Evolutionary conservation across 768 basidiomycete species (phyloP).

Genomic region (Suillus spraguei): DNA sequence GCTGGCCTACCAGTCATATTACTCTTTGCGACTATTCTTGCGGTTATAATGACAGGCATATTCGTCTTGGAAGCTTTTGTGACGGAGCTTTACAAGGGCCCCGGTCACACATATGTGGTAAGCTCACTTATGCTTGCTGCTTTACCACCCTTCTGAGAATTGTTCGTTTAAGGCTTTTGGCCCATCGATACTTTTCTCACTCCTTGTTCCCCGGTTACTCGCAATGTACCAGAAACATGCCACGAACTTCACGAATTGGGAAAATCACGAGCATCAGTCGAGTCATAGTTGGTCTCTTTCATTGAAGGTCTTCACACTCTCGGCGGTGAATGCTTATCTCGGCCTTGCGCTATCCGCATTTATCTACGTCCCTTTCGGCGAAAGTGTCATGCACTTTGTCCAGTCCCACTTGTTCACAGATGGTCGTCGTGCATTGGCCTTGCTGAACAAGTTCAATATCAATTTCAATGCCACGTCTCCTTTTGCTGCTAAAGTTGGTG

Average conservation of each 20-base stretch:
- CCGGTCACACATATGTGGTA: conserved; percentile 78
- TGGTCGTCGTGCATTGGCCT: conserved; percentile 16
- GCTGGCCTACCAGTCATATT: conserved; percentile 74
- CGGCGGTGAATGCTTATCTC: conserved; percentile 88
- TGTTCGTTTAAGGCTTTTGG: conserved; percentile 57
- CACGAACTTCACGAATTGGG: conserved; percentile 77
- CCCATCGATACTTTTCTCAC: conserved; percentile 83
- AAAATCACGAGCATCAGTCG: conserved; percentile 86
- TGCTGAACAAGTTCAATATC: conserved; percentile 27
- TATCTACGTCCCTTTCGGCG: conserved; percentile 93
- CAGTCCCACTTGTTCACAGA: conserved; percentile 34
- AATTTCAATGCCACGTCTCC: conserved; percentile 30
- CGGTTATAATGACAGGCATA: conserved; percentile 73
- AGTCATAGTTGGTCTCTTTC: conserved; percentile 80
- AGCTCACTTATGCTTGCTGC: conserved; percentile 32
- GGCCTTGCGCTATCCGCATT: conserved; percentile 93
- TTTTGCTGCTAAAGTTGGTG: conserved; percentile 29
- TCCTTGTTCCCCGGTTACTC: conserved; percentile 80
- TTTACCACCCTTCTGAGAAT: conserved; percentile 3
- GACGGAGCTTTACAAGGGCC: conserved; percentile 84
- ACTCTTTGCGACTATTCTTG: conserved; percentile 70
- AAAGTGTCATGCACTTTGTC: conserved; percentile 69
- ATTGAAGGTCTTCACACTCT: conserved; percentile 88
- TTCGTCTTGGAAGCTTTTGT: conserved; percentile 92
- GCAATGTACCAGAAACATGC: conserved; percentile 72